A percentile compares a stretch with the other conserved stretches of the same genome.
Evolutionary conservation across 2,329 filamentous ascomycete species (phyloP).

Genomic region (Aspergillus novofumigatus): DNA sequence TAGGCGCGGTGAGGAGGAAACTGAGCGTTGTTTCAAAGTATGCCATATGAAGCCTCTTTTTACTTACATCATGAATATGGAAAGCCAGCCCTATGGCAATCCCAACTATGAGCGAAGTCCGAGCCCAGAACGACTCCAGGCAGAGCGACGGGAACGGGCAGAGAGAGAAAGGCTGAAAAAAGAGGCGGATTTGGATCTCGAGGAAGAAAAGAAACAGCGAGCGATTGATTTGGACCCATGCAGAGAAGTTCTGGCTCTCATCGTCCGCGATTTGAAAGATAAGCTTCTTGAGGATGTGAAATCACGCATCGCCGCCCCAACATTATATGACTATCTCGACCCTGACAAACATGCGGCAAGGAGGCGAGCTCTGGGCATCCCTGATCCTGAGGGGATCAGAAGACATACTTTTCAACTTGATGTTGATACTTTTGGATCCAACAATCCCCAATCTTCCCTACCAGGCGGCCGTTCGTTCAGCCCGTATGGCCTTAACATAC

Average conservation of each 20-base stretch:
- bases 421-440: conserved; percentile 60
- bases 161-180: conserved; percentile 63
- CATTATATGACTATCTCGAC: conserved; percentile 75
- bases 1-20: conserved; percentile 70
- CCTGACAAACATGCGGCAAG: conserved; percentile 76
- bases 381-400: conserved; percentile 61
- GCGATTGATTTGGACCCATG: conserved; percentile 91
- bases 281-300: conserved; percentile 87
- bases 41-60: conserved; percentile 83
- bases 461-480: conserved; percentile 39
- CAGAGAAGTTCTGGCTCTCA: conserved; percentile 70
- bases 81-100: conserved; percentile 67
- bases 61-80: conserved; percentile 90
- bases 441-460: conserved; percentile 45
- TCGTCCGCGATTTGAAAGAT: conserved; percentile 76
- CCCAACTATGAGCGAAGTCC: conserved; percentile 55
- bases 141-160: conserved; percentile 55
- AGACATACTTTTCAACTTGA: conserved; percentile 54
- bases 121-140: conserved; percentile 41
- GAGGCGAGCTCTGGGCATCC: conserved; percentile 72
- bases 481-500: conserved; percentile 50
- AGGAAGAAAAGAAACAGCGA: conserved; percentile 84
- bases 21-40: conserved; percentile 71
- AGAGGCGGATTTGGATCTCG: conserved; percentile 76
- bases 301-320: conserved; percentile 76